Evolutionary conservation across 179 eudicot genomes (phyloP).

Genomic region (Silene noctiflora): DNA sequence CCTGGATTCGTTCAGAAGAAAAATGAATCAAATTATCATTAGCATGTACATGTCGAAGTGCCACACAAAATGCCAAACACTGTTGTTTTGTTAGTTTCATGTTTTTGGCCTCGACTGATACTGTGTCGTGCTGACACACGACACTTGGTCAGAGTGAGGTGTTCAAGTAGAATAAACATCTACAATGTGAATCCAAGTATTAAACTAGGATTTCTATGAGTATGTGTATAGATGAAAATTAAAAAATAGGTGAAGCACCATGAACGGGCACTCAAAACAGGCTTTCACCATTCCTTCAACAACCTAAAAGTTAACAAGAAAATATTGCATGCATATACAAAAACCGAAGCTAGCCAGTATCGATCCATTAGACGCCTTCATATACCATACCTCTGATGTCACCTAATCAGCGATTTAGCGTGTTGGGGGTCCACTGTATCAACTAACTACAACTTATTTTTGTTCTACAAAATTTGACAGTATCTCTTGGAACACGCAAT

Average conservation of each 20-base stretch:
- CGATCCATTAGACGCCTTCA: neutral
- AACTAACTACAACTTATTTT: neutral
- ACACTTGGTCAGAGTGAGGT: neutral
- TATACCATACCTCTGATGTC: neutral
- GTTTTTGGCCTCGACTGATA: too few species aligned
- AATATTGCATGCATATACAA: neutral
- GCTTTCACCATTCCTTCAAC: neutral
- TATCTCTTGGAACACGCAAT: neutral
- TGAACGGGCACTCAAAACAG: neutral
- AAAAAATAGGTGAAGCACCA: neutral
- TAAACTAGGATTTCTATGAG: too few species aligned
- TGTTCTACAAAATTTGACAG: neutral
- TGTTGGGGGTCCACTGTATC: neutral
- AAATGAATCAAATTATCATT: too few species aligned
- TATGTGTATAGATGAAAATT: too few species aligned
- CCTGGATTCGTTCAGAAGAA: conserved; percentile 40
- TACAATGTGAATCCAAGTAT: neutral
- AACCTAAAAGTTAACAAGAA: neutral
- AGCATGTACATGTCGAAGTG: neutral
- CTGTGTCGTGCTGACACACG: too few species aligned
- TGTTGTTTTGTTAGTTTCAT: too few species aligned
- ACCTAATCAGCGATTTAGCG: neutral
- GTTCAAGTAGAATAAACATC: too few species aligned
- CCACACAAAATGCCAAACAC: too few species aligned
- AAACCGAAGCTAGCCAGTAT: neutral